Conservation (phyloP, 441 rosid genomes). For the Corymbia citriodora region DNA sequence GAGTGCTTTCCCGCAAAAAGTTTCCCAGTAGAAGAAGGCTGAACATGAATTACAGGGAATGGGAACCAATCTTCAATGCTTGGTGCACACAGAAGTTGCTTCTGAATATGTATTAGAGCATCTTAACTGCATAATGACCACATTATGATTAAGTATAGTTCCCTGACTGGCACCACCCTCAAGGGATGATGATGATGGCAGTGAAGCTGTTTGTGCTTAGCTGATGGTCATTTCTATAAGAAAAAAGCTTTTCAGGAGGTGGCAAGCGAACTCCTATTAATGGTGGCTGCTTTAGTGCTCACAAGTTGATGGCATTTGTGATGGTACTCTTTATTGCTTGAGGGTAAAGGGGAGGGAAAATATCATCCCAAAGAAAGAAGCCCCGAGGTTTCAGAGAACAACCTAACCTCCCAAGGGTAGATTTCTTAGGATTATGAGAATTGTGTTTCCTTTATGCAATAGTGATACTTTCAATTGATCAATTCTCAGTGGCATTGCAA, state of each 20-base stretch:
- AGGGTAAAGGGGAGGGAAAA: background rate
- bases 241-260: background rate
- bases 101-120: background rate
- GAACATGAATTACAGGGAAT: background rate
- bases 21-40: background rate
- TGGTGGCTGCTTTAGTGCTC: background rate
- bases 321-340: background rate
- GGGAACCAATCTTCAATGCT: background rate
- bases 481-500: background rate
- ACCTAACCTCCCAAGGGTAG: background rate
- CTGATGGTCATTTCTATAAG: background rate
- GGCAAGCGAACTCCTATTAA: background rate
- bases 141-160: background rate
- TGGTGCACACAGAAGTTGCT: background rate
- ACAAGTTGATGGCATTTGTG: background rate
- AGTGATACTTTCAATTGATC: background rate
- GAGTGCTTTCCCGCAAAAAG: background rate
- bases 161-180: background rate
- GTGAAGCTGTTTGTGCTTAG: background rate
- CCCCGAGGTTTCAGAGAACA: background rate
- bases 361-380: background rate
- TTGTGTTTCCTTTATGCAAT: background rate
- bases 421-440: background rate
- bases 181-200: background rate
- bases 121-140: background rate